phyloP scores from a whole-genome alignment of 2,329 filamentous ascomycete species.

The Nectriaceae sp. region DNA sequence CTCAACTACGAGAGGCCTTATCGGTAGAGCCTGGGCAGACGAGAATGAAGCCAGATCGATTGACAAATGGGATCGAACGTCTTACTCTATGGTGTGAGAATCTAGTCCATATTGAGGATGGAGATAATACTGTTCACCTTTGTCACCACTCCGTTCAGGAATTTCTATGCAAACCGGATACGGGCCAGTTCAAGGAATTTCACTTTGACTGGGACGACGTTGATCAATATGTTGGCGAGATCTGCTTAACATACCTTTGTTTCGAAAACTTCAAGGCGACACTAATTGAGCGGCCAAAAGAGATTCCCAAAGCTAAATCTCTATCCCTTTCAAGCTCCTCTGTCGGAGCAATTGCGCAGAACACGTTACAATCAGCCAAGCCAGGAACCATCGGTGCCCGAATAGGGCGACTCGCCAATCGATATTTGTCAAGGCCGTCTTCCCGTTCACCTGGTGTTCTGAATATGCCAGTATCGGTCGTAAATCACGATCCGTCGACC shows the following conservation, averaged over 20 bases:
- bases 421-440: too few relatives aligned
- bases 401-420: too few relatives aligned
- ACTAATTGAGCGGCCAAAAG: neutral
- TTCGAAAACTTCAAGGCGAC: constrained; percentile 1
- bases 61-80: constrained; percentile 3
- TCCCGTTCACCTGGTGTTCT: too few relatives aligned
- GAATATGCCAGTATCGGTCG: too few relatives aligned
- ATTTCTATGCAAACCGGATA: neutral
- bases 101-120: constrained; percentile 9
- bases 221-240: neutral
- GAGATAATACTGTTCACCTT: constrained; percentile 14
- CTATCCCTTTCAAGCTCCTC: too few relatives aligned
- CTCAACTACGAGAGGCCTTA: constrained; percentile 11
- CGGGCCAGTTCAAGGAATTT: neutral
- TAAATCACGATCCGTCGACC: too few relatives aligned
- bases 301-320: too few relatives aligned
- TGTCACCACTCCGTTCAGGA: constrained; percentile 17
- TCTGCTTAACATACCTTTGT: constrained; percentile 11
- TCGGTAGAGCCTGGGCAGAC: constrained; percentile 9
- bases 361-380: too few relatives aligned
- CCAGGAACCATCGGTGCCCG: too few relatives aligned
- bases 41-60: neutral
- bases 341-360: too few relatives aligned
- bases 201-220: neutral
- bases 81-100: constrained; percentile 11